A percentile compares a stretch with the other conserved stretches of the same genome.
Conservation (phyloP, 2,329 filamentous ascomycete species). For the Beauveria scarabaeidicola region DNA sequence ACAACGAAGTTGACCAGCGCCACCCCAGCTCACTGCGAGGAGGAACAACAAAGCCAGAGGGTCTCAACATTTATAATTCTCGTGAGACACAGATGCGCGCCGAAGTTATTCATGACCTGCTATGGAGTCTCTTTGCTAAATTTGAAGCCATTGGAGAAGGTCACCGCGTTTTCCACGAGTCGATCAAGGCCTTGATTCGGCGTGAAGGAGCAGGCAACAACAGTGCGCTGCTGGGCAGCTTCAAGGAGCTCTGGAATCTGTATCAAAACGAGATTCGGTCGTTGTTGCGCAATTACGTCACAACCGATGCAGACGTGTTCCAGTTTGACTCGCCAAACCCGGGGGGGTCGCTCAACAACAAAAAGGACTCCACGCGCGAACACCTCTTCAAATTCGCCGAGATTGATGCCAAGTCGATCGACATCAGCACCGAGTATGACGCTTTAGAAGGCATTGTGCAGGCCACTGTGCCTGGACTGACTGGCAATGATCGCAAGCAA, state of each 20-base stretch:
- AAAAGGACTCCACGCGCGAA: constrained; percentile 42
- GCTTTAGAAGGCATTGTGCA: constrained; percentile 85
- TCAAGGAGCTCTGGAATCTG: constrained; percentile 95
- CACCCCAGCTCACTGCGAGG: constrained; percentile 74
- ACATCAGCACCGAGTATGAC: constrained; percentile 77
- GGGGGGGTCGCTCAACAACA: constrained; percentile 37
- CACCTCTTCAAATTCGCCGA: constrained; percentile 82
- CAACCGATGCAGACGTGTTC: constrained; percentile 74
- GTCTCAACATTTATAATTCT: constrained; percentile 54
- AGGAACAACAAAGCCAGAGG: constrained; percentile 42
- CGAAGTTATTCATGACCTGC: constrained; percentile 80
- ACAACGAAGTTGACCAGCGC: constrained; percentile 84
- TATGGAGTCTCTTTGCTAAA: constrained; percentile 90
- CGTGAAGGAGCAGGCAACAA: constrained; percentile 64
- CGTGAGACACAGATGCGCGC: constrained; percentile 69
- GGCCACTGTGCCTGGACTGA: constrained; percentile 84
- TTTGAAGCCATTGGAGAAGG: constrained; percentile 96
- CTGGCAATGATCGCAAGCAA: constrained; percentile 57
- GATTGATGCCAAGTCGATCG: constrained; percentile 68
- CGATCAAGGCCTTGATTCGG: constrained; percentile 75
- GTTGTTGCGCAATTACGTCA: constrained; percentile 89
- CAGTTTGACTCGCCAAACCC: constrained; percentile 49
- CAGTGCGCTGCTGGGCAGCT: constrained; percentile 67
- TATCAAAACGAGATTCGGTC: constrained; percentile 97
- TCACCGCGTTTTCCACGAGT: constrained; percentile 87